phyloP scores from a whole-genome alignment of 257 asterid genomes.

The Solanum ossicruentum region DNA sequence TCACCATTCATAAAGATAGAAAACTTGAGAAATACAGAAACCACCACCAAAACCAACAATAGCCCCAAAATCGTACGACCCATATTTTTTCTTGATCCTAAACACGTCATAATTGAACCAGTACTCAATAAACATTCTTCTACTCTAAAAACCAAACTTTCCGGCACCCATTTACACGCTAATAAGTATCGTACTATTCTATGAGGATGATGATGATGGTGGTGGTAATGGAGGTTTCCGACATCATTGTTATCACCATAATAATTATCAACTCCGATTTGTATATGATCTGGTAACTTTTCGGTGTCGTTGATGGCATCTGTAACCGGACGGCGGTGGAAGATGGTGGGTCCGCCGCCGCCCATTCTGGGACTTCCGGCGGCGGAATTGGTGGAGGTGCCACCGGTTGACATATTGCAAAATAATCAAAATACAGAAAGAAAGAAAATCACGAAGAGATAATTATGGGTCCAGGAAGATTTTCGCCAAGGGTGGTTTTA shows the following conservation, averaged over 20 bases:
- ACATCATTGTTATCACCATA: conserved; percentile 5
- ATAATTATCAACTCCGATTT: background rate
- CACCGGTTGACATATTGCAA: conserved; percentile 42
- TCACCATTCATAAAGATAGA: conserved; percentile 15
- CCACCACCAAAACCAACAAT: conserved; percentile 28
- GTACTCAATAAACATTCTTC: conserved; percentile 19
- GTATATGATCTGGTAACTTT: conserved; percentile 17
- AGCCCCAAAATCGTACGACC: conserved; percentile 29
- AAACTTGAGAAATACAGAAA: conserved; percentile 41
- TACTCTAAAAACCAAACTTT: conserved; percentile 21
- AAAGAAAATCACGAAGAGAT: background rate
- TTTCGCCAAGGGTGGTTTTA: background rate
- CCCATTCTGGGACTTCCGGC: background rate
- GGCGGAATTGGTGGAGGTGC: conserved; percentile 21
- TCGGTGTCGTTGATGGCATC: conserved; percentile 27
- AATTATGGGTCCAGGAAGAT: background rate
- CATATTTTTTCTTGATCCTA: conserved; percentile 39
- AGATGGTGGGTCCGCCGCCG: conserved; percentile 14
- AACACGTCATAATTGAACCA: conserved; percentile 11
- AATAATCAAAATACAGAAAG: too few species aligned
- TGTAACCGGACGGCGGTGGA: conserved; percentile 64
- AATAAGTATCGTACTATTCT: conserved; percentile 19
- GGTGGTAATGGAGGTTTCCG: background rate
- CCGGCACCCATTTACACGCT: conserved; percentile 36
- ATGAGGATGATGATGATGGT: conserved; percentile 8